phyloP scores from a whole-genome alignment of 2,329 filamentous ascomycete genomes.

The Fusarium sp. region DNA sequence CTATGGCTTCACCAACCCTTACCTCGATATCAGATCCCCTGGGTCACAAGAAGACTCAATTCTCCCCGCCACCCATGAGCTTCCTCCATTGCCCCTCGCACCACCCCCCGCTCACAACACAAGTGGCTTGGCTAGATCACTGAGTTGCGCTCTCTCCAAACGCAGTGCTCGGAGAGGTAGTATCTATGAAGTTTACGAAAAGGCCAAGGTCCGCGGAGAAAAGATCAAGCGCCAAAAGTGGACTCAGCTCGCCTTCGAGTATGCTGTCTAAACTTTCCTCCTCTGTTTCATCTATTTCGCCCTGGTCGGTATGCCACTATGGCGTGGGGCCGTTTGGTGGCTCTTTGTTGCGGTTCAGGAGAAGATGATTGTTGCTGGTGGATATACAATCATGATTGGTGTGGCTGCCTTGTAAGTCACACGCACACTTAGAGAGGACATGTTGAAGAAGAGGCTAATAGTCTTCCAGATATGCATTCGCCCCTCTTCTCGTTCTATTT shows the following conservation, averaged over 20 bases:
- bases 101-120: background rate
- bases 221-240: slow-evolving; percentile 11
- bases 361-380: slow-evolving; percentile 8
- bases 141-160: slow-evolving; percentile 6
- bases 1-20: slow-evolving; percentile 3
- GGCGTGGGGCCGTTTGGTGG: slow-evolving; percentile 20
- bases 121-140: slow-evolving; percentile 1
- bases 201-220: slow-evolving; percentile 6
- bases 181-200: slow-evolving; percentile 19
- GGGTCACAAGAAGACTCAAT: background rate
- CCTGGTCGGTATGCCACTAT: slow-evolving; percentile 14
- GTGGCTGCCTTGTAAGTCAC: slow-evolving; percentile 11
- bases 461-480: slow-evolving; percentile 6
- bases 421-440: background rate
- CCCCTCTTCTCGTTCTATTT: slow-evolving; percentile 5
- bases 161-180: slow-evolving; percentile 7
- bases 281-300: slow-evolving; percentile 22
- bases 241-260: slow-evolving; percentile 15
- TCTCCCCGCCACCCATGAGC: background rate
- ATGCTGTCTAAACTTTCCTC: slow-evolving; percentile 1
- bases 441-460: background rate
- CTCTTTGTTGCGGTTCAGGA: slow-evolving; percentile 1
- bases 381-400: slow-evolving; percentile 2
- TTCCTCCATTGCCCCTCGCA: background rate
- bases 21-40: background rate